Evolutionary conservation across 2,329 filamentous ascomycete species (phyloP).

Genomic region (Eutypella sp.): DNA sequence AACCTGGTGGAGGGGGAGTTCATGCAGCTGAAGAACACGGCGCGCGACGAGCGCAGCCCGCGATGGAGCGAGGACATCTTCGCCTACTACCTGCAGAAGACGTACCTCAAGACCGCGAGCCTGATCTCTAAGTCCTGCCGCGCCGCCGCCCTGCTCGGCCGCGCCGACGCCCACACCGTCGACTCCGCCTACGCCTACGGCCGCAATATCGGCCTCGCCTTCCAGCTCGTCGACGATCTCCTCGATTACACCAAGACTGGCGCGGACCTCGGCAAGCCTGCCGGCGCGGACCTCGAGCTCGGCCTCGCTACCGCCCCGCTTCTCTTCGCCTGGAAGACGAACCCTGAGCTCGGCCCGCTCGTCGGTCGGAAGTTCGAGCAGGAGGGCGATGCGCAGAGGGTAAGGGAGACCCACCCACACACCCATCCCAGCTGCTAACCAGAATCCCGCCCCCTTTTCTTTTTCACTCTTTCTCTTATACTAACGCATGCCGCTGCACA

Average conservation of each 20-base stretch:
- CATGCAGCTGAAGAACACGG: slow-evolving; percentile 98
- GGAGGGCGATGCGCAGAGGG: slow-evolving; percentile 79
- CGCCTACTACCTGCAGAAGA: slow-evolving; percentile 94
- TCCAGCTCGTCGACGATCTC: slow-evolving; percentile 97
- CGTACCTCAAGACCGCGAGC: slow-evolving; percentile 93
- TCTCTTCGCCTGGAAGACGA: slow-evolving; percentile 91
- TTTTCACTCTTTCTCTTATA: no score
- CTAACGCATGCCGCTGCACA: slow-evolving; percentile 32
- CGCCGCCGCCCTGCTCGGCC: slow-evolving; percentile 79
- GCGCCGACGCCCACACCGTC: slow-evolving; percentile 70
- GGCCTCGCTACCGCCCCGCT: slow-evolving; percentile 91
- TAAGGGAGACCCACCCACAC: slow-evolving; percentile 43
- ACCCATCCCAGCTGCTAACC: not conserved
- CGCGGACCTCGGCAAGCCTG: slow-evolving; percentile 85
- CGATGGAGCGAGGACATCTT: slow-evolving; percentile 84
- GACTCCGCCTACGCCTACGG: slow-evolving; percentile 91
- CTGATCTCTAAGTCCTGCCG: slow-evolving; percentile 95
- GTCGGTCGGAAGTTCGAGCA: slow-evolving; percentile 86
- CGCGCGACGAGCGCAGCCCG: slow-evolving; percentile 77
- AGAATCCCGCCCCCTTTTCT: no score
- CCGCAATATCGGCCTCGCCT: slow-evolving; percentile 88
- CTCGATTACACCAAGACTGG: slow-evolving; percentile 89
- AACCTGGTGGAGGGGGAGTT: slow-evolving; percentile 98
- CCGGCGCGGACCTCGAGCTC: slow-evolving; percentile 87
- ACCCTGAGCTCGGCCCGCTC: slow-evolving; percentile 75